Evolutionary conservation across 768 basidiomycete species (phyloP).

Genomic region (Naganishia vaughanmartiniae): DNA sequence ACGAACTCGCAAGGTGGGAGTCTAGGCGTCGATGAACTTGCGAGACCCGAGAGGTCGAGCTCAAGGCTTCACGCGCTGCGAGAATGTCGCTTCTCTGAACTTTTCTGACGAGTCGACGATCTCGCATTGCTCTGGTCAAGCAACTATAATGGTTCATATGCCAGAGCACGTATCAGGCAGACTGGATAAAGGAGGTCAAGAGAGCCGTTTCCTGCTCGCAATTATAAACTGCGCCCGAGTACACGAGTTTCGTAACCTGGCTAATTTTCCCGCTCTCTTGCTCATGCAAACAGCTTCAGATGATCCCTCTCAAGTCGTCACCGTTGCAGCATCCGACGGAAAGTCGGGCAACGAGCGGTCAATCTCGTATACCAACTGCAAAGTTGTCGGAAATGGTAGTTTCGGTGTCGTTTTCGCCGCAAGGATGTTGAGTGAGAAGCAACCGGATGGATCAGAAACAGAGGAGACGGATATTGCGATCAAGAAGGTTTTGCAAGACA

Average conservation of each 20-base stretch:
- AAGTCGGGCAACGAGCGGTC: slow-evolving; percentile 84
- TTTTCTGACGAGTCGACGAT: neutral
- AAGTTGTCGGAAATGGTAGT: slow-evolving; percentile 97
- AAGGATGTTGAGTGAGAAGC: slow-evolving; percentile 62
- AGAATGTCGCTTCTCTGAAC: neutral
- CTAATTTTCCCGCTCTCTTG: neutral
- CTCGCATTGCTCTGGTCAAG: neutral
- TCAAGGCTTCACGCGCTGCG: neutral
- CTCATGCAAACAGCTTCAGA: slow-evolving; percentile 56
- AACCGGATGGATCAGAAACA: slow-evolving; percentile 41
- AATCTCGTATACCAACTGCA: slow-evolving; percentile 93
- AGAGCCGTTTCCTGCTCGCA: neutral
- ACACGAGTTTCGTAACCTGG: neutral
- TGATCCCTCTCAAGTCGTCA: slow-evolving; percentile 94
- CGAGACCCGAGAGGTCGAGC: too few relatives aligned
- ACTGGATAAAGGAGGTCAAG: neutral
- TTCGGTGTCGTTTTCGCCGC: slow-evolving; percentile 99
- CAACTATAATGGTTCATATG: neutral
- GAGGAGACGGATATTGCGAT: slow-evolving; percentile 77
- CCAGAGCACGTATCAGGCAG: neutral
- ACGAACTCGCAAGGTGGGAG: too few relatives aligned
- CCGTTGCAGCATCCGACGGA: slow-evolving; percentile 91
- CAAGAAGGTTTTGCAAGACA: slow-evolving; percentile 99
- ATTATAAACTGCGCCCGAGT: neutral
- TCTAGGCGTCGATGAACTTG: too few relatives aligned